Conservation (phyloP, 768 basidiomycete genomes). For the Cystobasidium tubakii region DNA sequence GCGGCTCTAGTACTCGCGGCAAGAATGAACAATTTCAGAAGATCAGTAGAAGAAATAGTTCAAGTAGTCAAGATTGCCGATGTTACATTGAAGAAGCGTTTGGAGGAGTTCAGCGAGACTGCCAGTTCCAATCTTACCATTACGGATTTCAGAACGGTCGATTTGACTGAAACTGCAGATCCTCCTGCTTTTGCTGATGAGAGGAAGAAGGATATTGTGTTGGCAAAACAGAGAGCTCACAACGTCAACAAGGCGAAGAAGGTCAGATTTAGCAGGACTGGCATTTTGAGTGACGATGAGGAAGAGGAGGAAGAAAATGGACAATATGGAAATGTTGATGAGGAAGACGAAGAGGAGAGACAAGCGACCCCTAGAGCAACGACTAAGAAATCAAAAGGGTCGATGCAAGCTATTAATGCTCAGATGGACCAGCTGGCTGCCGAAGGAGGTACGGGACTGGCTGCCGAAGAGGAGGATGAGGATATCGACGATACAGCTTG, state of each 20-base stretch:
- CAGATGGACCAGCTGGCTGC: slow-evolving; percentile 24
- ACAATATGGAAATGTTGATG: slow-evolving; percentile 82
- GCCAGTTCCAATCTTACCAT: slow-evolving; percentile 77
- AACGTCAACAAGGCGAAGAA: slow-evolving; percentile 40
- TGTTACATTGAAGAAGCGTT: slow-evolving; percentile 79
- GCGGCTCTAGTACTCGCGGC: slow-evolving; percentile 90
- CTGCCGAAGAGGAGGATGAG: slow-evolving; percentile 96
- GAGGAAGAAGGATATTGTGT: slow-evolving; percentile 19
- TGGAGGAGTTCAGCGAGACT: slow-evolving; percentile 90
- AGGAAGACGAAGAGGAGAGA: slow-evolving; percentile 64
- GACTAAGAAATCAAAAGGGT: slow-evolving; percentile 4
- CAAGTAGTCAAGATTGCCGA: slow-evolving; percentile 99
- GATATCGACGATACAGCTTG: slow-evolving; percentile 87
- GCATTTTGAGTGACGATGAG: slow-evolving; percentile 55
- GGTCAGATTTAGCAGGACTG: slow-evolving; percentile 9
- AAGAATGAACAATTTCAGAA: slow-evolving; percentile 94
- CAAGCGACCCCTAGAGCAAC: neutral
- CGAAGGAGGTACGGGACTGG: slow-evolving; percentile 60
- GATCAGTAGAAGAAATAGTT: slow-evolving; percentile 89
- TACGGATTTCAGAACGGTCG: slow-evolving; percentile 80
- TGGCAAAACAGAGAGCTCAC: slow-evolving; percentile 47
- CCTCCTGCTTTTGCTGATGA: slow-evolving; percentile 68
- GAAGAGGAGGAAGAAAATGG: slow-evolving; percentile 69
- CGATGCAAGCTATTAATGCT: slow-evolving; percentile 11
- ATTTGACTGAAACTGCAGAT: slow-evolving; percentile 85